Conservation (phyloP, 1,284 basidiomycete genomes). For the Abortiporus biennis region DNA sequence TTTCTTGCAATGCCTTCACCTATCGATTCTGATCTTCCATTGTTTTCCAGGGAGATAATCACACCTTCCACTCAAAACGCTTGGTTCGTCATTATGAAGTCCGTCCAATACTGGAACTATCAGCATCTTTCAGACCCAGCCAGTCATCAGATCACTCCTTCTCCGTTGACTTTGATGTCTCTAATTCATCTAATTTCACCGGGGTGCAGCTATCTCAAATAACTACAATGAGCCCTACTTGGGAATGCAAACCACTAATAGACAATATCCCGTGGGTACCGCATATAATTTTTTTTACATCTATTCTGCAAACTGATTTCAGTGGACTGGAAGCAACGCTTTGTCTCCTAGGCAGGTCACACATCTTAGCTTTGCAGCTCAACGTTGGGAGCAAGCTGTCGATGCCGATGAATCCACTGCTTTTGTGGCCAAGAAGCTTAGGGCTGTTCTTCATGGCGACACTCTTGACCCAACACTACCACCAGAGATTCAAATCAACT, state of each 20-base stretch:
- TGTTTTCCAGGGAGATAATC: conserved; percentile 33
- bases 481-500: conserved; percentile 49
- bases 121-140: conserved; percentile 43
- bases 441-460: conserved; percentile 47
- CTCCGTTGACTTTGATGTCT: conserved; percentile 50
- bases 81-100: conserved; percentile 56
- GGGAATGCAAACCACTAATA: conserved; percentile 42
- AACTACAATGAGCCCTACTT: conserved; percentile 56
- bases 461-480: conserved; percentile 37
- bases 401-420: conserved; percentile 35
- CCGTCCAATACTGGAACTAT: conserved; percentile 44
- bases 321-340: no score
- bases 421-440: conserved; percentile 49
- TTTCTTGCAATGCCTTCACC: background rate
- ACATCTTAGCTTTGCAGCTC: conserved; percentile 38
- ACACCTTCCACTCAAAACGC: conserved; percentile 49
- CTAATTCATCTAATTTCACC: conserved; percentile 39
- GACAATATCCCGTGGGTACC: no score
- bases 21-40: conserved; percentile 6
- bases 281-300: no score
- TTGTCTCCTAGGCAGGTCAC: conserved; percentile 46
- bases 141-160: conserved; percentile 43
- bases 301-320: no score
- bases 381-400: conserved; percentile 30
- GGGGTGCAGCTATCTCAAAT: conserved; percentile 49